phyloP scores from a whole-genome alignment of 1,284 basidiomycete genomes.

The Marasmius fiardii region DNA sequence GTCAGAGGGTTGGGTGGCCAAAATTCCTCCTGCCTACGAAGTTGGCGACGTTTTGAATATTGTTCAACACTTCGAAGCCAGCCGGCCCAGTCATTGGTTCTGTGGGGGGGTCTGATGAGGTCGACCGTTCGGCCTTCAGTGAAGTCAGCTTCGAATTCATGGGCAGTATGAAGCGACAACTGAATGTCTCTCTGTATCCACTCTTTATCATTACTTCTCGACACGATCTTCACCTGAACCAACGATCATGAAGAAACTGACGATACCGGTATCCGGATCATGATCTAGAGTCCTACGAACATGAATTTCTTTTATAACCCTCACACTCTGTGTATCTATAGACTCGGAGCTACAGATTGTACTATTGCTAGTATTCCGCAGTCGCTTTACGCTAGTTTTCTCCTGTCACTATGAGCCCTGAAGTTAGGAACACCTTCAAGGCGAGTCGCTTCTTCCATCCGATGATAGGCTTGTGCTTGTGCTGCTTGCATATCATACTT shows the following conservation, averaged over 20 bases:
- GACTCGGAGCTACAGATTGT: neutral
- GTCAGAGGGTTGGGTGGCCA: too few species aligned
- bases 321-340: neutral
- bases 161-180: slow-evolving; percentile 91
- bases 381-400: slow-evolving; percentile 29
- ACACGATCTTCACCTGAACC: slow-evolving; percentile 45
- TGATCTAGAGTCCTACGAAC: slow-evolving; percentile 61
- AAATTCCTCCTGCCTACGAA: slow-evolving; percentile 85
- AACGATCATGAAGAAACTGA: slow-evolving; percentile 84
- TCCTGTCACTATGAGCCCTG: too few species aligned
- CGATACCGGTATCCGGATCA: slow-evolving; percentile 68
- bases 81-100: slow-evolving; percentile 90
- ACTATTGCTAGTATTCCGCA: too few species aligned
- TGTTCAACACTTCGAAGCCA: slow-evolving; percentile 81
- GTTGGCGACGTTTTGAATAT: slow-evolving; percentile 73
- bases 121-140: slow-evolving; percentile 84
- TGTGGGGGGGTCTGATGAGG: slow-evolving; percentile 86
- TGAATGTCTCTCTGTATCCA: slow-evolving; percentile 59
- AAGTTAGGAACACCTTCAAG: slow-evolving; percentile 69
- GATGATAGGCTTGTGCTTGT: slow-evolving; percentile 65
- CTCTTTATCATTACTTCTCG: slow-evolving; percentile 8
- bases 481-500: slow-evolving; percentile 91
- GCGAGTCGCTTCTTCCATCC: slow-evolving; percentile 72
- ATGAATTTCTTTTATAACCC: neutral
- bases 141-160: too few species aligned